phyloP scores from a whole-genome alignment of 1,284 basidiomycete genomes.

The Fistulina hepatica region DNA sequence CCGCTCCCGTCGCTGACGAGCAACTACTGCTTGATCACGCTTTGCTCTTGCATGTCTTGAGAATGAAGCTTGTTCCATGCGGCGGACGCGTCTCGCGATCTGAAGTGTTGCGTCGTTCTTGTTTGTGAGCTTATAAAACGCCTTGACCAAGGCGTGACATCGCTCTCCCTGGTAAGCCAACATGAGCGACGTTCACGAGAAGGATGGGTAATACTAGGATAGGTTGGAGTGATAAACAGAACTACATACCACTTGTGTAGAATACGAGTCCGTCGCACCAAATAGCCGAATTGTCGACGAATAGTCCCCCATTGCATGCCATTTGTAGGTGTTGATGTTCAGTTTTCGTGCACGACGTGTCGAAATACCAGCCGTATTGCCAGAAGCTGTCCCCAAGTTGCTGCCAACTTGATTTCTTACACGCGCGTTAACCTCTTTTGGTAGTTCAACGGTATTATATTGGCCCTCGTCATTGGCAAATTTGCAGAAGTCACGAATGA shows the following conservation, averaged over 20 bases:
- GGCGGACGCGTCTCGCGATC: constrained; percentile 10
- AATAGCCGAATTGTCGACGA: constrained; percentile 8
- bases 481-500: constrained; percentile 13
- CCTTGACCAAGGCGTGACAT: constrained; percentile 14
- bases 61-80: constrained; percentile 4
- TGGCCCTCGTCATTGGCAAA: constrained; percentile 8
- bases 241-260: constrained; percentile 14
- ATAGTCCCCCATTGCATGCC: constrained; percentile 17
- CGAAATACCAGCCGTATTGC: constrained; percentile 6
- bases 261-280: constrained; percentile 16
- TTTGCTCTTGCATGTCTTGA: background rate
- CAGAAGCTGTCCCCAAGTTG: constrained; percentile 5
- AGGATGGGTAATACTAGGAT: background rate
- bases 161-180: constrained; percentile 12
- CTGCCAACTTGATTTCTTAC: constrained; percentile 3
- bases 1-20: background rate
- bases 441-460: constrained; percentile 21
- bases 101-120: constrained; percentile 11
- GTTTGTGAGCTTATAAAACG: constrained; percentile 13
- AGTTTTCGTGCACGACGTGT: constrained; percentile 1
- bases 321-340: constrained; percentile 16
- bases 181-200: background rate
- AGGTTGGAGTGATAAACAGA: background rate
- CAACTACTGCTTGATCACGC: no score
- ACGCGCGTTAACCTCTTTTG: constrained; percentile 17